phyloP scores from a whole-genome alignment of 2,329 filamentous ascomycete genomes.

The Amauroascus niger region DNA sequence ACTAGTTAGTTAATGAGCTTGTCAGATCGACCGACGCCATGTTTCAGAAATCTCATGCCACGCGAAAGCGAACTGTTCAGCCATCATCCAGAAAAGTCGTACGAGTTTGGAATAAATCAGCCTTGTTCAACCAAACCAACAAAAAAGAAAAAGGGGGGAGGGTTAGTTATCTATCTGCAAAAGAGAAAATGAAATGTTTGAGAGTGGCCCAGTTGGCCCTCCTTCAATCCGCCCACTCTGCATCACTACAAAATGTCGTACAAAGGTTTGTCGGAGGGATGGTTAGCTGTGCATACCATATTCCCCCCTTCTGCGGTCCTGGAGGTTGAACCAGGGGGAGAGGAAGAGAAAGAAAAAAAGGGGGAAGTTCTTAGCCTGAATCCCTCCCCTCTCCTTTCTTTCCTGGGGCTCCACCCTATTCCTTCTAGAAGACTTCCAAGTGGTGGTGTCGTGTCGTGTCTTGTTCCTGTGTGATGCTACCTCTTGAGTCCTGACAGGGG shows the following conservation, averaged over 20 bases:
- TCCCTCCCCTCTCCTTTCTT: neutral
- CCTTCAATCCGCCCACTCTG: too few relatives aligned
- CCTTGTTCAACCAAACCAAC: too few relatives aligned
- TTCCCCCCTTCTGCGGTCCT: neutral
- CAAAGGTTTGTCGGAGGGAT: neutral
- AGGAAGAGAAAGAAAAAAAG: too few relatives aligned
- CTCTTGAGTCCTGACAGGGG: too few relatives aligned
- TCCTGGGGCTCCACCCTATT: neutral
- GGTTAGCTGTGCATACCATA: neutral
- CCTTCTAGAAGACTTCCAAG: slow-evolving; percentile 4
- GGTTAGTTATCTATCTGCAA: neutral
- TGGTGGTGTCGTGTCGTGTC: too few relatives aligned
- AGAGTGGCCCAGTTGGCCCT: neutral
- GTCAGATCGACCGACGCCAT: slow-evolving; percentile 9
- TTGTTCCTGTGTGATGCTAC: too few relatives aligned
- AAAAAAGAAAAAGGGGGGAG: neutral
- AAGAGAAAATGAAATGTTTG: neutral
- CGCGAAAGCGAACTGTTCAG: too few relatives aligned
- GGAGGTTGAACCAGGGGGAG: too few relatives aligned
- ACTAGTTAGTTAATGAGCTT: too few relatives aligned
- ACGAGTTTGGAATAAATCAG: neutral
- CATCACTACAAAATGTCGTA: neutral
- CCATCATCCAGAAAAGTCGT: neutral
- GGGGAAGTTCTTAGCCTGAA: neutral
- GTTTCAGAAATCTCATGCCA: slow-evolving; percentile 7